These are phyloP conservation scores for Fulvia fulva DNA, from an alignment of 2,329 filamentous ascomycete genomes.

Conservation along the genomic window DNA sequence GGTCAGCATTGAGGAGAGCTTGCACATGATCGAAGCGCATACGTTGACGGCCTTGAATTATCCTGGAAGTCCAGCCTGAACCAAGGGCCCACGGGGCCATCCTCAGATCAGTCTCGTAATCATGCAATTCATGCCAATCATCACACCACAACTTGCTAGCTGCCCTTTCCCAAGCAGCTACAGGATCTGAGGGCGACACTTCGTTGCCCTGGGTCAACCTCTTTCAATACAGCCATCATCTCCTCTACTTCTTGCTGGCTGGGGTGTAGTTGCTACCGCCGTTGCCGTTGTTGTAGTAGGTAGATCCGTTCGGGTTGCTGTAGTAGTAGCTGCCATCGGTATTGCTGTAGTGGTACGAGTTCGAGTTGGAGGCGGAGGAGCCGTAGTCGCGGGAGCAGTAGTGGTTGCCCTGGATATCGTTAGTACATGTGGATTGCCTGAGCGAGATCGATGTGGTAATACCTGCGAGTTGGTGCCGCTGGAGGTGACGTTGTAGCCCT, in stretches of 20 bases:
- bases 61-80: slow-evolving; percentile 11
- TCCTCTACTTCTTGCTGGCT: slow-evolving; percentile 35
- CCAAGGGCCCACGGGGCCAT: no score
- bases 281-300: slow-evolving; percentile 61
- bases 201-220: no score
- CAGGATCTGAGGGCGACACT: not conserved
- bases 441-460: not conserved
- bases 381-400: slow-evolving; percentile 64
- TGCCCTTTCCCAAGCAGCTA: not conserved
- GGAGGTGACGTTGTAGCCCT: slow-evolving; percentile 38
- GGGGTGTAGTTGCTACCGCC: slow-evolving; percentile 60
- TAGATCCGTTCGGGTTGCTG: slow-evolving; percentile 52
- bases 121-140: not conserved
- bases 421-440: not conserved
- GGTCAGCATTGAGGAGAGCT: slow-evolving; percentile 32
- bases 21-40: slow-evolving; percentile 32
- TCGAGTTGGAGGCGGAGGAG: slow-evolving; percentile 51
- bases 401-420: slow-evolving; percentile 57
- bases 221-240: no score
- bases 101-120: not conserved
- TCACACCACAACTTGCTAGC: not conserved
- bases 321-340: slow-evolving; percentile 62
- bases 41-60: slow-evolving; percentile 33
- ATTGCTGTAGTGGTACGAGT: slow-evolving; percentile 68
- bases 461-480: slow-evolving; percentile 63